Percentiles rank a stretch among this genome's conserved stretches.
phyloP scores from a whole-genome alignment of 176 grass and related monocot species.

The Aegilops tauschii region DNA sequence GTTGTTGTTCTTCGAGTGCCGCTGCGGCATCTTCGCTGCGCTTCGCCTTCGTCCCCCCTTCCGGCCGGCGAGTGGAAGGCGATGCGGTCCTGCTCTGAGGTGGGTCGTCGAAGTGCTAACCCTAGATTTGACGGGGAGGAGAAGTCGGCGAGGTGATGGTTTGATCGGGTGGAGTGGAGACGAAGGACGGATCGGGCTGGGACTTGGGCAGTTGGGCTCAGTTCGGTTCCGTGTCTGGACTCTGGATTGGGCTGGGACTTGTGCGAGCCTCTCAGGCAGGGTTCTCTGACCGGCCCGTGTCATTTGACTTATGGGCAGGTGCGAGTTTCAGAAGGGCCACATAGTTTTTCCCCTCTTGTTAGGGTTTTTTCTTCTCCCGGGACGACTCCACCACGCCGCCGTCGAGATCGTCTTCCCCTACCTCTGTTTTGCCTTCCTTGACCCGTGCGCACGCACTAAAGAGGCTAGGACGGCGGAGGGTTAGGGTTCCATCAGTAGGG shows the following conservation, averaged over 20 bases:
- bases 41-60: neutral
- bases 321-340: no score
- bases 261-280: neutral
- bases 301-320: neutral
- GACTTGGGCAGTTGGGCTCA: neutral
- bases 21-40: constrained; percentile 75
- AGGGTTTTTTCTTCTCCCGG: no score
- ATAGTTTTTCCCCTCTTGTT: no score
- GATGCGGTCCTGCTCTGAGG: neutral
- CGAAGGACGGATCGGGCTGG: neutral
- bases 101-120: neutral
- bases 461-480: no score
- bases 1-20: constrained; percentile 99
- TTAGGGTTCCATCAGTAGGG: no score
- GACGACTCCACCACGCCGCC: no score
- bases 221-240: neutral
- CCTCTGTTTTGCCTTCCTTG: no score
- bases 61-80: neutral
- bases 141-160: neutral
- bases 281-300: neutral
- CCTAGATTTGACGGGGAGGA: constrained; percentile 42
- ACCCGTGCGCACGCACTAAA: no score
- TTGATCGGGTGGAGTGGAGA: neutral
- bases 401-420: no score
- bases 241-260: neutral